A percentile compares a stretch with the other conserved stretches of the same genome.
These are phyloP conservation scores for Aspergillus vadensis DNA, from an alignment of 2,329 filamentous ascomycete species.

Conservation along the genomic window DNA sequence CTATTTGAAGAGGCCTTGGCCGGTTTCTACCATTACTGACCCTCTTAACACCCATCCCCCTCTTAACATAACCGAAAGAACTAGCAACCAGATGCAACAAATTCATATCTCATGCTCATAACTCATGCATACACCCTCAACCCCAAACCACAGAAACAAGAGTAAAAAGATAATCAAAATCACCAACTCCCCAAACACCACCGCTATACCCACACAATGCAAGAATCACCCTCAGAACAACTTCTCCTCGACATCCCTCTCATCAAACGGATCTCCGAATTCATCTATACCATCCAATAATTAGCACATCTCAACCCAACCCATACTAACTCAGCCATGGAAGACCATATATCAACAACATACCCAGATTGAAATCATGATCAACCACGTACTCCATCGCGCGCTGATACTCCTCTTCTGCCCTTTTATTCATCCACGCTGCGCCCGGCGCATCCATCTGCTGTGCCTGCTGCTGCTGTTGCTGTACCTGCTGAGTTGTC, in stretches of 20 bases:
- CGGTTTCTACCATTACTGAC: too few species aligned
- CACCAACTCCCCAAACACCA: conserved; percentile 10
- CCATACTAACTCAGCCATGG: background rate
- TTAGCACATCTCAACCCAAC: background rate
- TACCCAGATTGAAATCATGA: conserved; percentile 53
- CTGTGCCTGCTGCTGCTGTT: conserved; percentile 11
- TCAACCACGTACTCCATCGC: conserved; percentile 55
- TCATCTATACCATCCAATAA: conserved; percentile 34
- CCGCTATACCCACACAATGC: background rate
- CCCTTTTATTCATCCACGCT: conserved; percentile 59
- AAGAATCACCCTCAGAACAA: conserved; percentile 12
- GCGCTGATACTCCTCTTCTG: conserved; percentile 57
- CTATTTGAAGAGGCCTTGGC: too few species aligned
- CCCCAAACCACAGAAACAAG: background rate
- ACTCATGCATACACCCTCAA: background rate
- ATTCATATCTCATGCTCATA: conserved; percentile 2
- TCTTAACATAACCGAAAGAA: too few species aligned
- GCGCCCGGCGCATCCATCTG: conserved; percentile 46
- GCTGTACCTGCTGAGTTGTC: conserved; percentile 10
- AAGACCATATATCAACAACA: conserved; percentile 23
- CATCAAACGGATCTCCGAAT: conserved; percentile 51
- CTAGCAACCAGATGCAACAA: background rate
- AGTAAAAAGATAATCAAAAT: conserved; percentile 3
- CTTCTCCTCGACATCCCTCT: conserved; percentile 39
- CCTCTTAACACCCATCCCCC: background rate